phyloP scores from a whole-genome alignment of 1,139 yeast genomes.

The Debaryomyces nepalensis region DNA sequence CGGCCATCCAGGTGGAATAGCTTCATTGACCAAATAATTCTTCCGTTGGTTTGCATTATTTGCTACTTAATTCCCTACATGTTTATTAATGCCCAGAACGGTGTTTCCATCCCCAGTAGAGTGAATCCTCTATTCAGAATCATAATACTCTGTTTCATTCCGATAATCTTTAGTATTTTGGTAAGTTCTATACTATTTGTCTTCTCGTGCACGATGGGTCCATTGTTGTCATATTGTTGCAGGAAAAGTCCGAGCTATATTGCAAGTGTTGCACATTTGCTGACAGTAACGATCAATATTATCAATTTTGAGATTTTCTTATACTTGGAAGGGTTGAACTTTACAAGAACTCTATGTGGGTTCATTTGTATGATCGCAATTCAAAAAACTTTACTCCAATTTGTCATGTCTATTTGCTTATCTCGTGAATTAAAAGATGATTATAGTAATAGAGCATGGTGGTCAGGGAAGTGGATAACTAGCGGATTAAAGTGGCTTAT shows the following conservation, averaged over 20 bases:
- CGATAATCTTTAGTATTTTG: constrained; percentile 53
- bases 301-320: constrained; percentile 63
- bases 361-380: constrained; percentile 57
- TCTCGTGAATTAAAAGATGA: constrained; percentile 66
- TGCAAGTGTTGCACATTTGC: constrained; percentile 56
- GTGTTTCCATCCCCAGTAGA: constrained; percentile 48
- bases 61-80: constrained; percentile 62
- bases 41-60: constrained; percentile 49
- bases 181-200: constrained; percentile 48
- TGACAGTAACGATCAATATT: constrained; percentile 58
- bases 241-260: constrained; percentile 39
- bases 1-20: constrained; percentile 54
- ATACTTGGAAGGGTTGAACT: constrained; percentile 66
- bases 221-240: constrained; percentile 44
- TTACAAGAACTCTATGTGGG: constrained; percentile 60
- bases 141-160: constrained; percentile 53
- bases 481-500: constrained; percentile 63
- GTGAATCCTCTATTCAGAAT: constrained; percentile 62
- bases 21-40: constrained; percentile 54
- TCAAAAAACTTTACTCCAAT: constrained; percentile 54
- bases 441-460: constrained; percentile 72
- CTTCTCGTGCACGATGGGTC: constrained; percentile 54
- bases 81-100: constrained; percentile 74
- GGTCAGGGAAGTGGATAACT: constrained; percentile 80
- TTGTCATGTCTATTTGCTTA: constrained; percentile 49